phyloP scores from a whole-genome alignment of 2,329 filamentous ascomycete species.

The Trichoderma breve region DNA sequence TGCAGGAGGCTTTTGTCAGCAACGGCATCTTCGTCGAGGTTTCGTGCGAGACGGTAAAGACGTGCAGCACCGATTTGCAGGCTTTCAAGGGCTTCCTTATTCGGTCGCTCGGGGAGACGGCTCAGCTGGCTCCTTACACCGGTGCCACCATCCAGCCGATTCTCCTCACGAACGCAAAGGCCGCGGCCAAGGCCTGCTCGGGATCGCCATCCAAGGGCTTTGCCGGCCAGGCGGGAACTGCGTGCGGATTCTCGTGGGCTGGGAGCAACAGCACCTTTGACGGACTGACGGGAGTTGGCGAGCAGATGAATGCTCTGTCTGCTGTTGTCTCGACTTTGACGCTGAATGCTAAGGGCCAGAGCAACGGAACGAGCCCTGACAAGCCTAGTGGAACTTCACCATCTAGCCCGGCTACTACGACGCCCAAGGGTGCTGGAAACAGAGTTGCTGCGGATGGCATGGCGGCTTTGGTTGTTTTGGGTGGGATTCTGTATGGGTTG shows the following conservation, averaged over 20 bases:
- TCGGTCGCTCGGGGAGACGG: constrained; percentile 52
- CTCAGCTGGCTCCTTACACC: constrained; percentile 54
- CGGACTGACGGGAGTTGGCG: constrained; percentile 53
- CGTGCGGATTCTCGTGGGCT: constrained; percentile 56
- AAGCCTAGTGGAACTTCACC: neutral
- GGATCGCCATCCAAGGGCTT: constrained; percentile 42
- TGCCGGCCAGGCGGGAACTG: constrained; percentile 43
- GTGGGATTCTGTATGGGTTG: neutral
- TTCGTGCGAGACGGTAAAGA: constrained; percentile 57
- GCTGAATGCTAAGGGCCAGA: neutral
- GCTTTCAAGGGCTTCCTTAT: constrained; percentile 61
- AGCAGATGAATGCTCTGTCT: constrained; percentile 58
- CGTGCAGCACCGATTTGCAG: constrained; percentile 60
- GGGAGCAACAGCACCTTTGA: constrained; percentile 46
- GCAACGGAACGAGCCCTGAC: neutral
- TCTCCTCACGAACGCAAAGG: constrained; percentile 49
- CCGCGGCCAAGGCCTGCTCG: constrained; percentile 52
- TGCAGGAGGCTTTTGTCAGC: constrained; percentile 40
- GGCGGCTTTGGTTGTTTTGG: neutral
- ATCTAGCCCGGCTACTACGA: neutral
- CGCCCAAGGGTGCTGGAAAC: neutral
- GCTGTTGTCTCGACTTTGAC: constrained; percentile 43
- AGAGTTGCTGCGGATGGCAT: neutral
- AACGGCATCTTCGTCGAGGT: constrained; percentile 58
- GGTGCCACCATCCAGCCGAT: constrained; percentile 47